These are phyloP conservation scores for Russula dissimulans DNA, from an alignment of 768 basidiomycete genomes.

Conservation along the genomic window DNA sequence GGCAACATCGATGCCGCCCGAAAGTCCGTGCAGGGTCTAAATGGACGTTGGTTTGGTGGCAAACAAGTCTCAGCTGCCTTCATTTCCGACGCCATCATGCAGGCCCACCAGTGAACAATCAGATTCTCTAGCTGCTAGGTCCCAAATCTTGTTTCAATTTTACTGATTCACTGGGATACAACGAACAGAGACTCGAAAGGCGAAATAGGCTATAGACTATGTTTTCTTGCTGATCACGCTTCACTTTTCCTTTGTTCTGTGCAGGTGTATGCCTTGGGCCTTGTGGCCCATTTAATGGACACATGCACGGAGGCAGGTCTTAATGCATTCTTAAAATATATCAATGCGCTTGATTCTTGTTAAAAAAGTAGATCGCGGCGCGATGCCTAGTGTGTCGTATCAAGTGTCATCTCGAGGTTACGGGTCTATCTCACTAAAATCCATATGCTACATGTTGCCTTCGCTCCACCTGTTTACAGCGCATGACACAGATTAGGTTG, in stretches of 20 bases:
- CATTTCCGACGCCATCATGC: conserved; percentile 92
- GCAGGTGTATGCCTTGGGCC: conserved; percentile 17
- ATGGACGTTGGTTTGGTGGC: conserved; percentile 96
- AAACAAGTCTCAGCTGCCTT: conserved; percentile 79
- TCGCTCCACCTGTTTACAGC: neutral
- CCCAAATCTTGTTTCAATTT: conserved; percentile 8
- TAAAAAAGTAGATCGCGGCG: conserved; percentile 10
- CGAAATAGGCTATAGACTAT: conserved; percentile 18
- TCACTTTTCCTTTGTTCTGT: conserved; percentile 15
- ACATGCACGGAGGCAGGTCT: conserved; percentile 19
- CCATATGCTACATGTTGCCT: conserved; percentile 5
- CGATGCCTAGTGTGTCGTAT: neutral
- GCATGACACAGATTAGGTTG: conserved; percentile 7
- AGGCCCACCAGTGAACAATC: conserved; percentile 65
- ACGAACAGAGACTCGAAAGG: conserved; percentile 13
- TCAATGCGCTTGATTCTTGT: conserved; percentile 18
- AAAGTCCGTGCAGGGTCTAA: conserved; percentile 80
- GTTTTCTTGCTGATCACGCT: conserved; percentile 20
- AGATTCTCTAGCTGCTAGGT: conserved; percentile 12
- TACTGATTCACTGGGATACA: conserved; percentile 19
- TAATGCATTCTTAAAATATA: conserved; percentile 18
- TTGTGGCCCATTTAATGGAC: conserved; percentile 14
- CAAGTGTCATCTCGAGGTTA: conserved; percentile 1
- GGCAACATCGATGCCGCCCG: conserved; percentile 68
- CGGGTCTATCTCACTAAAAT: conserved; percentile 2